Percentiles rank a stretch among this genome's conserved stretches.
Evolutionary conservation across 148 eudicot species (phyloP).

Genomic region (Diospyros kaki): DNA sequence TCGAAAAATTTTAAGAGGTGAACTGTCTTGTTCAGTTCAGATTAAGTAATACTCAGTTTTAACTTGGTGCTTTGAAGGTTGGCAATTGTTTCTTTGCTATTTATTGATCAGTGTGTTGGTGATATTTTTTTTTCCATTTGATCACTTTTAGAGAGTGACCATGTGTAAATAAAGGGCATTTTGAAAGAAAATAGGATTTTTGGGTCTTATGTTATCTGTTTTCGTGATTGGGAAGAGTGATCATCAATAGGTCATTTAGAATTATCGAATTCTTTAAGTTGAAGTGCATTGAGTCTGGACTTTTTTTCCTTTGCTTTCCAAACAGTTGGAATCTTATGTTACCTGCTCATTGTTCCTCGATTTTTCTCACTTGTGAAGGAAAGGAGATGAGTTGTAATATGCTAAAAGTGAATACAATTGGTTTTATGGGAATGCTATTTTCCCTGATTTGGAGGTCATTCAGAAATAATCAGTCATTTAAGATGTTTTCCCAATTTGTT

Average conservation of each 20-base stretch:
- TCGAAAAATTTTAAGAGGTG: no score
- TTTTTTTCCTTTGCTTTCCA: no score
- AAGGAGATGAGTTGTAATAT: not conserved
- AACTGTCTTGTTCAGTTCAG: no score
- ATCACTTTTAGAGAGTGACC: not conserved
- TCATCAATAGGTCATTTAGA: not conserved
- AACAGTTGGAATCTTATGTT: not conserved
- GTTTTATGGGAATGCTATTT: not conserved
- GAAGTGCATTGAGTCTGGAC: not conserved
- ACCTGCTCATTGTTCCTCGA: not conserved
- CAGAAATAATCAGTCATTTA: not conserved
- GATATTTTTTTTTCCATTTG: slow-evolving; percentile 4
- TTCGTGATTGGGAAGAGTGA: not conserved
- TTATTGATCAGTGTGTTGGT: not conserved
- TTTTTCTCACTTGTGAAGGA: not conserved
- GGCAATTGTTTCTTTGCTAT: no score
- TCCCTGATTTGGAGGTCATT: slow-evolving; percentile 2
- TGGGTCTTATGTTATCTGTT: not conserved
- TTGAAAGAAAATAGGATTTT: not conserved
- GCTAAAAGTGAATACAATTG: not conserved
- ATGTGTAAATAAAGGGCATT: not conserved
- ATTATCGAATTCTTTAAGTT: not conserved
- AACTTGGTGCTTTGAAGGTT: no score
- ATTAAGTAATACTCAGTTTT: no score
- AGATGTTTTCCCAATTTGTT: no score